Evolutionary conservation across 345 rosid genomes (phyloP), one percentile per base, ranked within the genome.

Genomic region (Laguncularia racemosa): DNA sequence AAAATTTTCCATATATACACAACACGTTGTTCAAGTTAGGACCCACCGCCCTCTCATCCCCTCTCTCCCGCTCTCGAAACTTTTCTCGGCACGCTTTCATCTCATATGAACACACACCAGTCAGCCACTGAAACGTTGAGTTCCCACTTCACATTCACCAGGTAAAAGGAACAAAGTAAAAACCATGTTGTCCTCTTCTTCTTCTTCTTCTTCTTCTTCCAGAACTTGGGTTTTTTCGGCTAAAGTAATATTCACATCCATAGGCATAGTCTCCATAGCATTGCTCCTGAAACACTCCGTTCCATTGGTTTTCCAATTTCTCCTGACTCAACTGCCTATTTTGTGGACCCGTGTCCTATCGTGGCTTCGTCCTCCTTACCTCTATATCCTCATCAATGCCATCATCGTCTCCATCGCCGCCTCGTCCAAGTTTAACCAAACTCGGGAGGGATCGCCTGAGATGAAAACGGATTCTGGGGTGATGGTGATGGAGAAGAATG

Each of bases 291-390:
- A 4, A 40, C 52, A 53, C 20, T 78, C 56, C 0, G 65, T 74
- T 52, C 86, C 91, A 2, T 53, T 64, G 43, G 62, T 70, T 12
- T 8, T 65, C 9, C 71, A 81, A 20, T 63, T 81, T 64, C 71
- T 79, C 4, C 43, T 56, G 7, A 57, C 78, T 17, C 74, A 60
- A 28, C 73, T 77, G 52, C 86, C 91, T 7, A 57, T 58, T 12
- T 6, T 80, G 2, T 85, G 82, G 86, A 54, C 60, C 61, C 80
- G 80, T 0, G 46, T 83, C 3, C 44, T 66, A 18, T 73, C 87
- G 3, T 84, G 85, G 89, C 78, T 81, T 46, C 68, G 59, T 60
- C 97, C 91, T 13, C 91, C 88, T 18, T 89, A 86, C 64, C 73
- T 86, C 13, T 84, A 80, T 59, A 44, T 82, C 62, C 28, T 77